Percentiles rank a stretch among this genome's conserved stretches.
These are phyloP conservation scores for Lentinula novae-zelandiae DNA, from an alignment of 1,284 basidiomycete genomes.

Conservation along the genomic window DNA sequence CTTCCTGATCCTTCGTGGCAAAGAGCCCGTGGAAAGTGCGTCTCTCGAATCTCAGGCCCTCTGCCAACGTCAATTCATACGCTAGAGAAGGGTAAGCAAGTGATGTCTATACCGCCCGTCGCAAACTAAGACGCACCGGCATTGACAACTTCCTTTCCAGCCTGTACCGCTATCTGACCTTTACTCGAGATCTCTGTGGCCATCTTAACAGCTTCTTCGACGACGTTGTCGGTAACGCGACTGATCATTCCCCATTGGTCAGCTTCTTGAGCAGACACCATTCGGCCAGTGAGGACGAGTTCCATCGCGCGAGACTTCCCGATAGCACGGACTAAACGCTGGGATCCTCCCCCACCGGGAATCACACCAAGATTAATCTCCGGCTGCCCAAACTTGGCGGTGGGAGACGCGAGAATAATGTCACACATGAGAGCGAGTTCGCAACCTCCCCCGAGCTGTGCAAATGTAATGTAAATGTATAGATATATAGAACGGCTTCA, in stretches of 20 bases:
- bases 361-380: slow-evolving; percentile 98
- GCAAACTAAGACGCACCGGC: slow-evolving; percentile 52
- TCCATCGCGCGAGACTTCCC: slow-evolving; percentile 98
- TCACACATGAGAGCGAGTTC: slow-evolving; percentile 97
- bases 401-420: slow-evolving; percentile 93
- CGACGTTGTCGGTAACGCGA: slow-evolving; percentile 77
- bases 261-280: slow-evolving; percentile 80
- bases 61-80: slow-evolving; percentile 75
- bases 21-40: slow-evolving; percentile 92
- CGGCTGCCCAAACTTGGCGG: slow-evolving; percentile 93
- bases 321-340: slow-evolving; percentile 81
- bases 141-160: slow-evolving; percentile 95
- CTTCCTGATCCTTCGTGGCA: slow-evolving; percentile 96
- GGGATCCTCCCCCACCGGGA: slow-evolving; percentile 85
- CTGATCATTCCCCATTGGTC: slow-evolving; percentile 83
- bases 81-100: background rate
- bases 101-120: background rate
- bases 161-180: slow-evolving; percentile 83
- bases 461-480: background rate
- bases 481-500: slow-evolving; percentile 3
- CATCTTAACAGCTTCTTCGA: slow-evolving; percentile 86
- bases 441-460: slow-evolving; percentile 90
- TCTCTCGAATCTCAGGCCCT: slow-evolving; percentile 88
- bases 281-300: slow-evolving; percentile 85
- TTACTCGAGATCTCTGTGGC: slow-evolving; percentile 83